These are phyloP conservation scores for Triglochin maritima DNA, from an alignment of 106 monocot genomes.

Conservation along the genomic window DNA sequence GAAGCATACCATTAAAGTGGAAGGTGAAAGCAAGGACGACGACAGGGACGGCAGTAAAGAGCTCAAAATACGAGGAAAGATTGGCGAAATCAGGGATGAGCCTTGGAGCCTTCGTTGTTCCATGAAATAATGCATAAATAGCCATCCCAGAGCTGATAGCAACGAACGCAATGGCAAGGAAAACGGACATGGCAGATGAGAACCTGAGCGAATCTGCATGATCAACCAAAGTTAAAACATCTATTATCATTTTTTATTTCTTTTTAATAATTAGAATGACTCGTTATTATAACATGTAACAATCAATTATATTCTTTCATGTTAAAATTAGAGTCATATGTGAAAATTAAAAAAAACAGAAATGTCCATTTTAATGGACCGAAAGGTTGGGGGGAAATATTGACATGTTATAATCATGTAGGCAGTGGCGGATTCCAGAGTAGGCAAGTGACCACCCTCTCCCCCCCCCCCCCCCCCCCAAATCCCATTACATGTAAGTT, in stretches of 20 bases:
- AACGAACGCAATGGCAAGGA: constrained; percentile 75
- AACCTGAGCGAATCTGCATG: constrained; percentile 67
- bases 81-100: constrained; percentile 43
- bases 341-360: too few species aligned
- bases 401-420: too few species aligned
- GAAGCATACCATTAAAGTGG: constrained; percentile 74
- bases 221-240: neutral
- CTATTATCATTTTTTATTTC: neutral
- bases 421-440: too few species aligned
- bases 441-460: too few species aligned
- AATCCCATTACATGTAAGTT: too few species aligned
- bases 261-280: neutral
- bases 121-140: constrained; percentile 42
- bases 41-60: constrained; percentile 84
- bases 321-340: too few species aligned
- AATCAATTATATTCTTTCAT: too few species aligned
- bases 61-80: constrained; percentile 45
- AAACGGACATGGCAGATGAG: constrained; percentile 70
- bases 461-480: too few species aligned
- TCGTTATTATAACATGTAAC: too few species aligned
- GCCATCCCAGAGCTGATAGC: constrained; percentile 63
- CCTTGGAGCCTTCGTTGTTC: constrained; percentile 39
- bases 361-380: too few species aligned
- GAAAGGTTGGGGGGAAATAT: too few species aligned
- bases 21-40: constrained; percentile 91